Evolutionary conservation across 1,284 basidiomycete species (phyloP), one percentile per base, ranked within the genome.

Genomic region (Ceratobasidium papillatum): DNA sequence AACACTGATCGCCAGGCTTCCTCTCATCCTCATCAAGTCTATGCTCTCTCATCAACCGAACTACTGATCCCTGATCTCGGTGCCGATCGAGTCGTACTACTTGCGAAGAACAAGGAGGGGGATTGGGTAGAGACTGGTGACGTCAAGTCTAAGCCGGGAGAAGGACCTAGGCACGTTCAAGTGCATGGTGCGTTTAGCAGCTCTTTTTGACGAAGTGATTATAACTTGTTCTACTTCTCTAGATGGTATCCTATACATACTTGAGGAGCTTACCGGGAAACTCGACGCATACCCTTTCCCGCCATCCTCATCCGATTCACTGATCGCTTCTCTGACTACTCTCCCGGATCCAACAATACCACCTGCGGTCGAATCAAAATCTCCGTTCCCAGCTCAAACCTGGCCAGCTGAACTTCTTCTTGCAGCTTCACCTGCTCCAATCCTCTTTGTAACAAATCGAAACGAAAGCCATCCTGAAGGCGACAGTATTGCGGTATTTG

Each of bases 11-110:
- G 92, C 41, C 92, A 94, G 78, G 84, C 86, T 74, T 81, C 81
- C 1, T 84, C 92, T 1, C 92, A 94, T 79, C 89, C 90, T 0
- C 92, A 94, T 80, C 89, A 93, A 78, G 79, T 86, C 69, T 78
- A 87, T 58, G 82, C 84, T 61, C 77, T 82, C 1, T 58, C 78
- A 36, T 38, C 84, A 27, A 75, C 78, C n/a, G 90, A 92, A 77
- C 81, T 93, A 11, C 83, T 93, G 25, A 85, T 93, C 1, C 89
- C 91, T 0, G 91, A 93, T 80, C 83, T 93, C 1, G 92, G 92
- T 11, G 83, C 87, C 0, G 92, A 93, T 79, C 85, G 84, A 71
- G 85, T 91, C n/a, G 87, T 85, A 80, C 84, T 87, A 34, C 84
- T 91, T 73, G 82, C 81, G 73, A 86, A 84, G 77, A 78, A 83